phyloP scores from a whole-genome alignment of 129 eudicot genomes.

The Flaveria robusta region DNA sequence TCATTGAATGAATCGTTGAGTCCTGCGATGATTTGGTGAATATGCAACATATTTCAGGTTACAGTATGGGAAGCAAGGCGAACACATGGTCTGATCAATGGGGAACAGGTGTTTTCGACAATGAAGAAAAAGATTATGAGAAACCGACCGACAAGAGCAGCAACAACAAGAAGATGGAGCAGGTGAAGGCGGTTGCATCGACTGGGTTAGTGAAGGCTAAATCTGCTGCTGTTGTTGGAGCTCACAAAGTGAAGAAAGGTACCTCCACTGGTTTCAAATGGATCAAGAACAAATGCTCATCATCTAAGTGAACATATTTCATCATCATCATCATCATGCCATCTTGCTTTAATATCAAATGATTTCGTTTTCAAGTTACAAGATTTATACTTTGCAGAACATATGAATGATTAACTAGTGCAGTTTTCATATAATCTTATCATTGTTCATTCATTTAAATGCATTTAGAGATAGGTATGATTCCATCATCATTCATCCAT shows the following conservation, averaged over 20 bases:
- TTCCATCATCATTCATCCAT: not conserved
- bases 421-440: constrained; percentile 12
- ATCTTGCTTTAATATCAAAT: constrained; percentile 14
- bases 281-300: constrained; percentile 53
- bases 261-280: constrained; percentile 51
- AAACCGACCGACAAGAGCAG: constrained; percentile 16
- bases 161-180: constrained; percentile 50
- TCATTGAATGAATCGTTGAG: not conserved
- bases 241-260: constrained; percentile 53
- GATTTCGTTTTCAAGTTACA: constrained; percentile 19
- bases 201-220: constrained; percentile 53
- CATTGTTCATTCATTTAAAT: not conserved
- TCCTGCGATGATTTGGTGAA: not conserved
- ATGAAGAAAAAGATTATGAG: constrained; percentile 35
- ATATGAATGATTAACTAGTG: constrained; percentile 23
- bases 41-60: constrained; percentile 20
- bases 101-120: constrained; percentile 36
- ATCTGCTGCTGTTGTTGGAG: constrained; percentile 50
- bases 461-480: constrained; percentile 2
- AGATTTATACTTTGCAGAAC: constrained; percentile 27
- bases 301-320: constrained; percentile 36
- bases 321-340: not conserved
- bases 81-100: constrained; percentile 56
- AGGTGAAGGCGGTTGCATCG: constrained; percentile 49
- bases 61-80: constrained; percentile 43